Conservation (phyloP, 768 basidiomycete species). For the Tylopilus subfusipes region DNA sequence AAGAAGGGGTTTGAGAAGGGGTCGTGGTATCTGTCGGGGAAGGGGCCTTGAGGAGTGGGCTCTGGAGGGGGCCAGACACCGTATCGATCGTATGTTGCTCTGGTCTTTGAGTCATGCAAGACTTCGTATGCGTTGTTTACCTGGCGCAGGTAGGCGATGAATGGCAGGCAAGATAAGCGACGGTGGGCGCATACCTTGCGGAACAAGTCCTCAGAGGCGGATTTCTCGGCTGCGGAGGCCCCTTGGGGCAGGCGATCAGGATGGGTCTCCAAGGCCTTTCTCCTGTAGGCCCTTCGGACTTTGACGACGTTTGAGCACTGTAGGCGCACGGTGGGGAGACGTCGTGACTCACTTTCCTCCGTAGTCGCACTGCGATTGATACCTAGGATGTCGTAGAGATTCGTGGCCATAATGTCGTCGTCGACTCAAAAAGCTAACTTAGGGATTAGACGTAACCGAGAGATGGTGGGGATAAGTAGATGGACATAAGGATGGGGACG, state of each 20-base stretch:
- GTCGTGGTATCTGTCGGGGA: conserved; percentile 13
- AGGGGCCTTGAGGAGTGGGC: conserved; percentile 11
- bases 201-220: conserved; percentile 56
- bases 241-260: conserved; percentile 65
- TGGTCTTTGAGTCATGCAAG: conserved; percentile 56
- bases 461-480: background rate
- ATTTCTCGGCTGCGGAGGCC: conserved; percentile 56
- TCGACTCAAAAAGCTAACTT: background rate
- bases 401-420: conserved; percentile 42
- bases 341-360: conserved; percentile 55
- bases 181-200: conserved; percentile 31
- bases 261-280: conserved; percentile 67
- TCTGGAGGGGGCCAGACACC: conserved; percentile 74
- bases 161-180: background rate
- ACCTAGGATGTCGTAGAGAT: conserved; percentile 65
- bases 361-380: conserved; percentile 49
- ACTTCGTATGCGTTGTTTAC: conserved; percentile 80
- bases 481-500: background rate
- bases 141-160: conserved; percentile 30
- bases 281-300: conserved; percentile 82
- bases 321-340: background rate
- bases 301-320: conserved; percentile 4
- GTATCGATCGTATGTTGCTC: conserved; percentile 63
- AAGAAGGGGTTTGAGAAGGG: conserved; percentile 21
- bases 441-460: background rate